Evolutionary conservation across 176 grass and related monocot species (phyloP), one percentile per base, ranked within the genome.

Genomic region (Carex myosuroides): DNA sequence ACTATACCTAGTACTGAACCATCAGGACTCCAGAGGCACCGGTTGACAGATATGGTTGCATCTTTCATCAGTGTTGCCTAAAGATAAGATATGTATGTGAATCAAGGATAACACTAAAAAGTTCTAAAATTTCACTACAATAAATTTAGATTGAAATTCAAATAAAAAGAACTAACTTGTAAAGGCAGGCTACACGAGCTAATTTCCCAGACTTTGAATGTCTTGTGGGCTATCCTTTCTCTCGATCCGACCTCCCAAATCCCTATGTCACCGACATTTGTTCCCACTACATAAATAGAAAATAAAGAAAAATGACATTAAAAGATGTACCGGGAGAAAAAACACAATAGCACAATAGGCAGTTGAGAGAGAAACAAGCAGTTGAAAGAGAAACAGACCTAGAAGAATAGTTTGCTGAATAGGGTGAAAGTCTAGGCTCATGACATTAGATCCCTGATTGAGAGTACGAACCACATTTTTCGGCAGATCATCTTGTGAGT

Each of bases 181-280:
- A 99, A 89, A 81, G 97, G 90, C 90, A 92, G 86, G 54, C 82
- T 88, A 68, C 93, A 99, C 71, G 88, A 79, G 67, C 87, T 3
- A 80, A 99, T 89, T 79, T 99, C 93, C 97, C 97, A 99, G 80
- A 99, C 97, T 95, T 96, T 99, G 84, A 99, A 99, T 73, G 91
- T 88, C 80, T 85, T 99, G 85, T 96, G 88, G 69, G 97, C 90
- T 88, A 99, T 92, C 91, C 84, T 94, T 88, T 99, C 97, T 64
- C 90, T 92, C 54, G 97, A 96, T 78, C 97, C 97, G 85, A 99
- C 91, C 84, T 99, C 97, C 97, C 97, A 99, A 83, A 99, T 93
- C 22, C 88, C 91, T 24, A 99, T 92, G 83, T 99, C 97, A 89
- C 97, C 97, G 83, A 99, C 93, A 99, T 99, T 99, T 74, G 97